These are phyloP conservation scores for Sugiyamaella sp. DNA, from an alignment of 1,139 yeast species.

Conservation along the genomic window DNA sequence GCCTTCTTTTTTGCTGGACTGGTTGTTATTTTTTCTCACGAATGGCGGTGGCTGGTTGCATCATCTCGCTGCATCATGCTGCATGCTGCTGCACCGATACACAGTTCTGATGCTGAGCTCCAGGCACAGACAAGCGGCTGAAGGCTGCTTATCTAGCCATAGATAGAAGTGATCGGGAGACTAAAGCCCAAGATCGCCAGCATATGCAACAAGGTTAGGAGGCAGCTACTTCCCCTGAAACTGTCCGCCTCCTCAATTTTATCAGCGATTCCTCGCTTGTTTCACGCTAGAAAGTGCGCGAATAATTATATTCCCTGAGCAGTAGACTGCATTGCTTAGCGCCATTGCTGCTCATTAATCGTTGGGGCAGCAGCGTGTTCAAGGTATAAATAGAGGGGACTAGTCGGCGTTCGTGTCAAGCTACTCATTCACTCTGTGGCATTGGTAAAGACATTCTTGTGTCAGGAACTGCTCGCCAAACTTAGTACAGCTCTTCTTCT, in stretches of 20 bases:
- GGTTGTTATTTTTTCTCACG: conserved; percentile 8
- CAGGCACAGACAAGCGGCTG: not conserved
- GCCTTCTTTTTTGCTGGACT: conserved; percentile 11
- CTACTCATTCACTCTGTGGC: too few relatives aligned
- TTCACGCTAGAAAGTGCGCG: not conserved
- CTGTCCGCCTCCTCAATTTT: conserved; percentile 16
- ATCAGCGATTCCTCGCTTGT: conserved; percentile 2
- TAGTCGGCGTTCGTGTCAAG: not conserved
- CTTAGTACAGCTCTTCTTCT: too few relatives aligned
- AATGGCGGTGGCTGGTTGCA: conserved; percentile 3
- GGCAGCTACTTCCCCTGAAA: not conserved
- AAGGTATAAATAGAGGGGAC: not conserved
- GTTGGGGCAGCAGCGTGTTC: not conserved
- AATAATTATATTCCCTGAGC: not conserved
- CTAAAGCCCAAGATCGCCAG: not conserved
- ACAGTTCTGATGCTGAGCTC: not conserved
- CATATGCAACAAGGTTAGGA: conserved; percentile 12
- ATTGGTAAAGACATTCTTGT: too few relatives aligned
- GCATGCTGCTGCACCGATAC: not conserved
- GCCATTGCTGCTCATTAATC: conserved; percentile 2
- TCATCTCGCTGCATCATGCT: not conserved
- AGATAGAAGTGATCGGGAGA: not conserved
- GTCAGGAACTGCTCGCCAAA: too few relatives aligned
- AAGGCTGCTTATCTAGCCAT: not conserved
- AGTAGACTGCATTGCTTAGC: not conserved